phyloP scores from a whole-genome alignment of 176 grass and related monocot genomes.

The Tuctoria greenei region DNA sequence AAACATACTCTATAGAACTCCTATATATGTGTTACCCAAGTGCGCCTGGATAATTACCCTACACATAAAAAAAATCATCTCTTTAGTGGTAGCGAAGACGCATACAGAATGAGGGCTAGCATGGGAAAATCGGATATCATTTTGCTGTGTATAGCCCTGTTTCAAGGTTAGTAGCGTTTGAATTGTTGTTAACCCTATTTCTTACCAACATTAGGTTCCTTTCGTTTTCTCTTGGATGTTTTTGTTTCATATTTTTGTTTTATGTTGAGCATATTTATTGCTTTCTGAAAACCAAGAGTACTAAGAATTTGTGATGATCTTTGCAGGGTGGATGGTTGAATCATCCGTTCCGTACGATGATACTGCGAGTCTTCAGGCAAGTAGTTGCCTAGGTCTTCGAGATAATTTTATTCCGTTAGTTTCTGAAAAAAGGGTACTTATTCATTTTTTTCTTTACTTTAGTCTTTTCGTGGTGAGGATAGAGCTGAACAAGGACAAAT shows the following conservation, averaged over 20 bases:
- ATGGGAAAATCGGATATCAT: not conserved
- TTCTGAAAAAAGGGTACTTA: not conserved
- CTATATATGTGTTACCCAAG: not conserved
- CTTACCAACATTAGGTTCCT: not conserved
- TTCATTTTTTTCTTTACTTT: not conserved
- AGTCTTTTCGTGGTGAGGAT: too few relatives aligned
- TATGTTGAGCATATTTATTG: not conserved
- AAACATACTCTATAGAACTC: not conserved
- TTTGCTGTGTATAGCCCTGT: not conserved
- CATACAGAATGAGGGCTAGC: not conserved
- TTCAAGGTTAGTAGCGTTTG: not conserved
- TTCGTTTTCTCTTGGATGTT: not conserved
- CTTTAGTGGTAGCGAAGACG: too few relatives aligned
- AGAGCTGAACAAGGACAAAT: too few relatives aligned
- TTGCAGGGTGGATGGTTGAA: slow-evolving; percentile 32
- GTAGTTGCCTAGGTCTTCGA: not conserved
- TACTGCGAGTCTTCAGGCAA: slow-evolving; percentile 54
- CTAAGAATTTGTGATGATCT: not conserved
- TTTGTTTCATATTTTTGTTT: not conserved
- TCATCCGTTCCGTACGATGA: slow-evolving; percentile 57
- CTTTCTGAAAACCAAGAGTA: not conserved
- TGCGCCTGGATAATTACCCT: not conserved
- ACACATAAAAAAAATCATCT: too few relatives aligned
- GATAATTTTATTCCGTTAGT: too few relatives aligned
- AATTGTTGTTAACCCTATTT: not conserved